Conservation (phyloP, 768 basidiomycete species). For the Lactarius hengduanensis region DNA sequence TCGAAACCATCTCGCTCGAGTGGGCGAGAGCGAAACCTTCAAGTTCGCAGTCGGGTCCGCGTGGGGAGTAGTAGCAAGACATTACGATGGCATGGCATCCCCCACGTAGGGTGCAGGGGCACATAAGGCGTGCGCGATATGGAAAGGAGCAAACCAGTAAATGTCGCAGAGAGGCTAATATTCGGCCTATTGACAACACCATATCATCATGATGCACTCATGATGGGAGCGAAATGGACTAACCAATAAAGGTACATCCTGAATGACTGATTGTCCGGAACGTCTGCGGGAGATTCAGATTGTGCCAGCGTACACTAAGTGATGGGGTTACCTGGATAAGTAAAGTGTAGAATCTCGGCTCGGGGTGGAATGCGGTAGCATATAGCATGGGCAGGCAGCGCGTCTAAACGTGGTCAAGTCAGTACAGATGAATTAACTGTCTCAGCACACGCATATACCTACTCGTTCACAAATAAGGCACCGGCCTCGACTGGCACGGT, state of each 20-base stretch:
- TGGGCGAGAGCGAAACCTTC: too few species aligned
- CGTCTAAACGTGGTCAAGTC: conserved; percentile 47
- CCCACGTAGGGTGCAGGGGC: too few species aligned
- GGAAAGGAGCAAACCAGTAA: conserved; percentile 41
- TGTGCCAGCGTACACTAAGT: conserved; percentile 5
- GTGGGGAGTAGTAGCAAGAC: too few species aligned
- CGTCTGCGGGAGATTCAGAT: conserved; percentile 47
- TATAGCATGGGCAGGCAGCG: conserved; percentile 59
- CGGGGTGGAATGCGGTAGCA: conserved; percentile 78
- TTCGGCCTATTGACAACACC: conserved; percentile 58
- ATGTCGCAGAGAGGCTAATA: conserved; percentile 67
- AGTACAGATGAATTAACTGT: not conserved
- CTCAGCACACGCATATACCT: conserved; percentile 46
- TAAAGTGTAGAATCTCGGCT: conserved; percentile 81
- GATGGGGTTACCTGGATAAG: conserved; percentile 61
- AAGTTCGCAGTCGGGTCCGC: too few species aligned
- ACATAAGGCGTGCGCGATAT: conserved; percentile 62
- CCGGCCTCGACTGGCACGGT: conserved; percentile 65
- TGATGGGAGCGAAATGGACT: conserved; percentile 11
- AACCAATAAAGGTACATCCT: conserved; percentile 83
- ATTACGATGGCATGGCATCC: too few species aligned
- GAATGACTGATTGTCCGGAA: conserved; percentile 73
- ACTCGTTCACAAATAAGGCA: conserved; percentile 59
- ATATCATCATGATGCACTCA: conserved; percentile 20
- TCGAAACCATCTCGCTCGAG: too few species aligned